phyloP scores from a whole-genome alignment of 2,329 filamentous ascomycete genomes.

The Ramularia collo-cygni region DNA sequence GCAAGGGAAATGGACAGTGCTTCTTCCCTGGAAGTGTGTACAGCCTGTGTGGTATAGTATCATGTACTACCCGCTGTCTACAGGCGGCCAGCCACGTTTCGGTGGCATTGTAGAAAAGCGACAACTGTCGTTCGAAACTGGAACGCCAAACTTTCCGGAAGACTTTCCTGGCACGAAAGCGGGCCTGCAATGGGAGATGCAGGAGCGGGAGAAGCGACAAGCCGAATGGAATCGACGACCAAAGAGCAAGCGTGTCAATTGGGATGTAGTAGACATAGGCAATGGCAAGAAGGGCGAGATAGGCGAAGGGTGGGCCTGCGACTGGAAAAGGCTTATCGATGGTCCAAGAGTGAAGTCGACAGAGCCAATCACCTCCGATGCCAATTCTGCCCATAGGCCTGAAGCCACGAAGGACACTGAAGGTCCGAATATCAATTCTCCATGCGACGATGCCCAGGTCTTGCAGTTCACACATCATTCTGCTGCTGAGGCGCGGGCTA shows the following conservation, averaged over 20 bases:
- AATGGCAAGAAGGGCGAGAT: slow-evolving; percentile 71
- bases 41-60: slow-evolving; percentile 77
- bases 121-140: slow-evolving; percentile 75
- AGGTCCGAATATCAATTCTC: no score
- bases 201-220: slow-evolving; percentile 54
- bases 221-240: slow-evolving; percentile 68
- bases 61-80: slow-evolving; percentile 72
- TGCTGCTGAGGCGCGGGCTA: not conserved
- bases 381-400: not conserved
- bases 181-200: slow-evolving; percentile 69
- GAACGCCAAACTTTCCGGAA: slow-evolving; percentile 74
- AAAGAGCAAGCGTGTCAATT: slow-evolving; percentile 73
- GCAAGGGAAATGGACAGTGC: slow-evolving; percentile 70
- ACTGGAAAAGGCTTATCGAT: slow-evolving; percentile 65
- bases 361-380: not conserved
- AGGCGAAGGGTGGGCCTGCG: slow-evolving; percentile 73
- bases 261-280: slow-evolving; percentile 67
- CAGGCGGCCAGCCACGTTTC: slow-evolving; percentile 73
- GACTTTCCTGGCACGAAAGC: slow-evolving; percentile 76
- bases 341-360: not conserved
- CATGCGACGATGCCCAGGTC: slow-evolving; percentile 15
- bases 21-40: slow-evolving; percentile 88
- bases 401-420: not conserved
- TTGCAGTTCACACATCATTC: slow-evolving; percentile 15
- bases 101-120: slow-evolving; percentile 73